Percentiles rank a stretch among this genome's conserved stretches.
phyloP scores from a whole-genome alignment of 176 grass and related monocot species.

The Avena insularis region DNA sequence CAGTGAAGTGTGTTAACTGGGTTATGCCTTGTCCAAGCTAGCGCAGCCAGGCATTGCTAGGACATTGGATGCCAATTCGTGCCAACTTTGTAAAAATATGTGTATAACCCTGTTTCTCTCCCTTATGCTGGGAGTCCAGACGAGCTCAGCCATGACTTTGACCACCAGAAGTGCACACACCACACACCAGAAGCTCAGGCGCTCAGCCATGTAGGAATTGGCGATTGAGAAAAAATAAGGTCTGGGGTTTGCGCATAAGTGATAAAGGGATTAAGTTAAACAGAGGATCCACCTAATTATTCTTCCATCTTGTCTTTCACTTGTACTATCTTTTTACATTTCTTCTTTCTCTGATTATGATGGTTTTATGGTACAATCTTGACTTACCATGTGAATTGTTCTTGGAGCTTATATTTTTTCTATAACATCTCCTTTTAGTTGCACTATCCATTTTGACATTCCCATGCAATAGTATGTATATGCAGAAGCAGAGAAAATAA shows the following conservation, averaged over 20 bases:
- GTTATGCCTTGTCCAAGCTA: neutral
- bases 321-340: slow-evolving; percentile 5
- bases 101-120: neutral
- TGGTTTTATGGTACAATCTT: slow-evolving; percentile 27
- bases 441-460: slow-evolving; percentile 55
- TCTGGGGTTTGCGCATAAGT: neutral
- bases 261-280: slow-evolving; percentile 26
- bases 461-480: slow-evolving; percentile 89
- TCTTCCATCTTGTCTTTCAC: neutral
- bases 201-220: neutral
- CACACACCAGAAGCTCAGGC: neutral
- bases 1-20: neutral
- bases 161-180: neutral
- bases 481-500: slow-evolving; percentile 92
- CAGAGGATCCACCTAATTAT: slow-evolving; percentile 12
- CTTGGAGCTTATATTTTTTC: slow-evolving; percentile 28
- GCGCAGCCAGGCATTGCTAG: neutral
- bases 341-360: neutral
- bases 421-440: slow-evolving; percentile 28
- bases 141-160: neutral
- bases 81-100: neutral
- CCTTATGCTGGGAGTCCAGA: neutral
- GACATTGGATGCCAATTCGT: neutral
- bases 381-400: slow-evolving; percentile 13
- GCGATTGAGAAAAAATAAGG: neutral